Evolutionary conservation across 129 eudicot species (phyloP).

Genomic region (Lactuca sativa): DNA sequence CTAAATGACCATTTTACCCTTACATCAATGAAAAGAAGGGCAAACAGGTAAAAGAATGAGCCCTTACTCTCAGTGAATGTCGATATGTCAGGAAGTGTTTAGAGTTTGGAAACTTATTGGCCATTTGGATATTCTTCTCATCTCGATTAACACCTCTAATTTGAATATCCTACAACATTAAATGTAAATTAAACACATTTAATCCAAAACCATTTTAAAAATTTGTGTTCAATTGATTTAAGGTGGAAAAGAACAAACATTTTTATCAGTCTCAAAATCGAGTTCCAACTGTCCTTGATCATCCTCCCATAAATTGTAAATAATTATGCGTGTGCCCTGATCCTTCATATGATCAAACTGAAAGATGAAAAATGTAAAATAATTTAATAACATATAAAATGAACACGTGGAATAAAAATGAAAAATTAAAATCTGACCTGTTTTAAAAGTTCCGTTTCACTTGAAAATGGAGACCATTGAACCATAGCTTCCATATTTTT

Average conservation of each 20-base stretch:
- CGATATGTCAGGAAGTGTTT: constrained; percentile 87
- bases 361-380: constrained; percentile 14
- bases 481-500: constrained; percentile 63
- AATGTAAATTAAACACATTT: constrained; percentile 13
- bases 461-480: constrained; percentile 90
- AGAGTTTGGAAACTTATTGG: constrained; percentile 72
- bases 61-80: constrained; percentile 83
- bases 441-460: constrained; percentile 71
- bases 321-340: constrained; percentile 80
- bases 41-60: background rate
- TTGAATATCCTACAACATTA: constrained; percentile 74
- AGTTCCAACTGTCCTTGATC: constrained; percentile 90
- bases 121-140: constrained; percentile 86
- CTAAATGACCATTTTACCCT: background rate
- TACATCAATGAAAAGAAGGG: background rate
- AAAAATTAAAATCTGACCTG: constrained; percentile 47
- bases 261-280: constrained; percentile 78
- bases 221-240: background rate
- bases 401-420: background rate
- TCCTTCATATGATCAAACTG: constrained; percentile 78
- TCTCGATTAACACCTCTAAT: constrained; percentile 97
- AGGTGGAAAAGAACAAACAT: constrained; percentile 38
- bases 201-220: constrained; percentile 8
- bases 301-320: constrained; percentile 98
- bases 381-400: constrained; percentile 13